Evolutionary conservation across 441 rosid genomes (phyloP).

Genomic region (Kokia cookei): DNA sequence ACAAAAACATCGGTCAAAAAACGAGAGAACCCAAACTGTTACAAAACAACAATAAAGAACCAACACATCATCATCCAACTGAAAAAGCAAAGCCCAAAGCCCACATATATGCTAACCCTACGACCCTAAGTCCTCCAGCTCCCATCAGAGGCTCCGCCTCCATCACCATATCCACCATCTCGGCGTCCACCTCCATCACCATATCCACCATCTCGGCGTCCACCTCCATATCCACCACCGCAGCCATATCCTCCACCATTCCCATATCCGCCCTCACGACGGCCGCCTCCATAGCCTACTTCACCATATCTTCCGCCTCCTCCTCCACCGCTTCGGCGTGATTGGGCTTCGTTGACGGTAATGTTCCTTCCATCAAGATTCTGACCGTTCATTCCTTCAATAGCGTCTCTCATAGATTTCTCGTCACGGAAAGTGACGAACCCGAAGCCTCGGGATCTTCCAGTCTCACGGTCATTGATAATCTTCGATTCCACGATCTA

Average conservation of each 20-base stretch:
- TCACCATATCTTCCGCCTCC: conserved; percentile 30
- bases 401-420: conserved; percentile 70
- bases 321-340: conserved; percentile 49
- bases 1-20: neutral
- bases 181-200: too few relatives aligned
- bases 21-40: neutral
- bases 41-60: neutral
- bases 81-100: too few relatives aligned
- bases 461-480: conserved; percentile 76
- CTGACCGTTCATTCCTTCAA: conserved; percentile 69
- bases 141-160: conserved; percentile 23
- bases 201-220: too few relatives aligned
- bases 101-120: neutral
- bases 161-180: too few relatives aligned
- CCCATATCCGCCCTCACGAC: conserved; percentile 23
- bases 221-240: too few relatives aligned
- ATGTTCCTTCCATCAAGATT: conserved; percentile 68
- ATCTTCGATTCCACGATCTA: conserved; percentile 89
- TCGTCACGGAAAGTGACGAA: conserved; percentile 71
- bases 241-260: conserved; percentile 20
- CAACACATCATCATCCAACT: too few relatives aligned
- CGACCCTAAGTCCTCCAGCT: conserved; percentile 39
- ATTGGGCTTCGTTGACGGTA: conserved; percentile 77
- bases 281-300: conserved; percentile 19
- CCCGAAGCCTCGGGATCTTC: conserved; percentile 72